Conservation (phyloP, 345 rosid genomes). For the Citrus trifoliata region DNA sequence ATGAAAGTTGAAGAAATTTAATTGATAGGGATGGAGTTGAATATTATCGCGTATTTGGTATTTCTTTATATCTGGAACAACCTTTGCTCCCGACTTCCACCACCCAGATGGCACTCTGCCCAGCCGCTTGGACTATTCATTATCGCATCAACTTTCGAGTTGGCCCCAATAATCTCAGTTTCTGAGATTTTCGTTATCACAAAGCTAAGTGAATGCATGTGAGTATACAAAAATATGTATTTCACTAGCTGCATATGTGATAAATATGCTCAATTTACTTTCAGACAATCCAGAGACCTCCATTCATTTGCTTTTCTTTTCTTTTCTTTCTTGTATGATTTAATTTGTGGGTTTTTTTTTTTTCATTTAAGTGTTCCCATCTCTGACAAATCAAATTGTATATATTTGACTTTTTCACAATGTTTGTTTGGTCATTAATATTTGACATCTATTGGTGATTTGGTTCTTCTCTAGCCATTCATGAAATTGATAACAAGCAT, state of each 20-base stretch:
- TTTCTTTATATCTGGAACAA: background rate
- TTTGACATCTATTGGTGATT: background rate
- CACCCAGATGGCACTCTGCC: conserved; percentile 11
- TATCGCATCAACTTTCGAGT: conserved; percentile 11
- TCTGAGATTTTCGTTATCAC: background rate
- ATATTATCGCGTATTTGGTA: background rate
- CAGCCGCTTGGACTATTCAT: background rate
- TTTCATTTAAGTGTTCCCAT: background rate
- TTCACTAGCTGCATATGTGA: background rate
- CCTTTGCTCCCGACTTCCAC: background rate
- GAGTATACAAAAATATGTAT: background rate
- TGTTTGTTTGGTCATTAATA: background rate
- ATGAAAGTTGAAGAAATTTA: background rate
- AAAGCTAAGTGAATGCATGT: background rate
- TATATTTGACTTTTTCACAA: background rate
- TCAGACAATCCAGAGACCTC: background rate
- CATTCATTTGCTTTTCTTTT: background rate
- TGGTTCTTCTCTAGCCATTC: background rate
- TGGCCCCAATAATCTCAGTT: background rate
- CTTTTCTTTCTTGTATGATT: background rate
- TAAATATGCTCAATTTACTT: background rate
- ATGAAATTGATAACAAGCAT: background rate
- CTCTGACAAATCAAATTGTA: background rate
- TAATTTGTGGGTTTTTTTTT: background rate
- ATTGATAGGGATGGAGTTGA: background rate